A percentile compares a stretch with the other conserved stretches of the same genome.
Evolutionary conservation across 768 basidiomycete genomes (phyloP).

Genomic region (Dentipellis sp.): DNA sequence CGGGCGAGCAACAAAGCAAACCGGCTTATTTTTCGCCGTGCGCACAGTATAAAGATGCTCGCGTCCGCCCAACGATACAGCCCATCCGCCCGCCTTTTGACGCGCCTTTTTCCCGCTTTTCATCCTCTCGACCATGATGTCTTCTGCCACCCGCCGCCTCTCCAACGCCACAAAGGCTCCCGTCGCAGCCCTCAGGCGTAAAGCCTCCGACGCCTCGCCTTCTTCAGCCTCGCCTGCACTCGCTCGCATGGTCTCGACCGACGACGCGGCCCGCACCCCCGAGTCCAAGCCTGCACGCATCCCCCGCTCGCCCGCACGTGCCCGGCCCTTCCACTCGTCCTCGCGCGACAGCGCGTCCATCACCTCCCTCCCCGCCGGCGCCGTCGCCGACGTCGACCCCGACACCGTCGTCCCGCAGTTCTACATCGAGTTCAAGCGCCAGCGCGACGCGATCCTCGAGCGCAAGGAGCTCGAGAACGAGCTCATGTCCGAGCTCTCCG

Average conservation of each 20-base stretch:
- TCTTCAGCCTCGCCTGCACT: neutral
- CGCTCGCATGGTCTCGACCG: neutral
- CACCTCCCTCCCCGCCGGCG: neutral
- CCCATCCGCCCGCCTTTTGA: neutral
- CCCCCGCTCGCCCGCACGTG: neutral
- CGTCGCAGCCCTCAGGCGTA: neutral
- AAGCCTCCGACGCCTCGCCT: neutral
- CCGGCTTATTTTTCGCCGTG: no score
- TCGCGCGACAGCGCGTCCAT: neutral
- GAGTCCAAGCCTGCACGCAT: neutral
- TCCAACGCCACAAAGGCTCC: neutral
- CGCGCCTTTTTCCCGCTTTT: neutral
- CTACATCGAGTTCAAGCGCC: constrained; percentile 18
- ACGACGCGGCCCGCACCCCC: neutral
- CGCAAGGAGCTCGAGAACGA: constrained; percentile 19
- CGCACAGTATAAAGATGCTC: no score
- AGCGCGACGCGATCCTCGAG: constrained; percentile 15
- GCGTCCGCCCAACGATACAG: neutral
- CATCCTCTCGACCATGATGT: neutral
- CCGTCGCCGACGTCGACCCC: constrained; percentile 1
- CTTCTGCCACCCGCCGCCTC: neutral
- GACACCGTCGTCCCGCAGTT: constrained; percentile 14
- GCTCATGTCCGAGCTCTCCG: constrained; percentile 20
- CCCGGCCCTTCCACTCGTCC: neutral
- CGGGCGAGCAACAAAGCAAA: no score